Evolutionary conservation across 768 basidiomycete genomes (phyloP).

Genomic region (Cystobasidium tubakii): DNA sequence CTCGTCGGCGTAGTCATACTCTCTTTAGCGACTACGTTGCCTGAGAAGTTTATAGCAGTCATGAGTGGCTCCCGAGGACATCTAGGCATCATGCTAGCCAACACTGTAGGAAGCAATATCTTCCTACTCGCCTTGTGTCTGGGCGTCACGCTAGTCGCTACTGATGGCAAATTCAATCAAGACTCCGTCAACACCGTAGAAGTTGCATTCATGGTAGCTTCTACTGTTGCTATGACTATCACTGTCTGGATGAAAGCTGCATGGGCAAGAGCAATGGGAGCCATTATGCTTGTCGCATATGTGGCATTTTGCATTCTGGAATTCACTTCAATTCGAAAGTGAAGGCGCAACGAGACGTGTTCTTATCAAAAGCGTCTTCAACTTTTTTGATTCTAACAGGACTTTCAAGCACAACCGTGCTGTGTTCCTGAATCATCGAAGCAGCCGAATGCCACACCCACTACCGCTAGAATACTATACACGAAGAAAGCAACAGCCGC

Average conservation of each 20-base stretch:
- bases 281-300: conserved; percentile 17
- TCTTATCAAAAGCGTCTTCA: no score
- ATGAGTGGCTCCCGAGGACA: conserved; percentile 40
- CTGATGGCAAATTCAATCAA: conserved; percentile 2
- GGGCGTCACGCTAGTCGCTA: conserved; percentile 35
- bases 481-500: no score
- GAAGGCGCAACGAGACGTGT: no score
- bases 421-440: no score
- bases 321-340: neutral
- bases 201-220: conserved; percentile 10
- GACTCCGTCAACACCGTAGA: conserved; percentile 10
- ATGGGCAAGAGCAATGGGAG: neutral
- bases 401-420: no score
- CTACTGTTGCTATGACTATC: conserved; percentile 6
- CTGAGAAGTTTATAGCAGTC: conserved; percentile 45
- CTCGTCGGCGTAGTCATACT: conserved; percentile 41
- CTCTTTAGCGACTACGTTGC: conserved; percentile 43
- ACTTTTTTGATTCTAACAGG: no score
- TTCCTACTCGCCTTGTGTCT: conserved; percentile 43
- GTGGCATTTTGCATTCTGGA: conserved; percentile 20
- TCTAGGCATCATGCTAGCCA: conserved; percentile 42
- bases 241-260: conserved; percentile 32
- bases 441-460: no score
- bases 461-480: no score
- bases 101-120: conserved; percentile 42